Percentiles rank a stretch among this genome's conserved stretches.
Evolutionary conservation across 768 basidiomycete species (phyloP).

Genomic region (Lyophyllum atratum): DNA sequence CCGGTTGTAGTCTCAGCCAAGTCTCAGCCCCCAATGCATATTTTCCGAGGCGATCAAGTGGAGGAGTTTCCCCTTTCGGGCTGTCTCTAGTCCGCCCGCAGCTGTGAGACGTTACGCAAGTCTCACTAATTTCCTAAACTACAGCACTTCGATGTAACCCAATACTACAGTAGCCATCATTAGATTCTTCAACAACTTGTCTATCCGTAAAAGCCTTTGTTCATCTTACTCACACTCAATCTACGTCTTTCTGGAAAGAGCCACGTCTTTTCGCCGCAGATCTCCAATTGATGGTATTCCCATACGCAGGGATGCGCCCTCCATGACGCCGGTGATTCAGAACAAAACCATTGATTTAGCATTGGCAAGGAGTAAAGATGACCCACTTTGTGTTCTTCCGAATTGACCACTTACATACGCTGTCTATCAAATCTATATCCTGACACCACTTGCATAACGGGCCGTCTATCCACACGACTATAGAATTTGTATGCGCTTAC

Average conservation of each 20-base stretch:
- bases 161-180: slow-evolving; percentile 1
- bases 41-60: slow-evolving; percentile 13
- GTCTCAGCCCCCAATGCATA: slow-evolving; percentile 1
- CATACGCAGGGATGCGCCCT: slow-evolving; percentile 15
- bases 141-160: neutral
- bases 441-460: neutral
- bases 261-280: slow-evolving; percentile 12
- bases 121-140: slow-evolving; percentile 8
- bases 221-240: slow-evolving; percentile 6
- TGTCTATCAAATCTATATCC: slow-evolving; percentile 10
- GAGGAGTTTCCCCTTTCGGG: neutral
- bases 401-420: neutral
- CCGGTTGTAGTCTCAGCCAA: slow-evolving; percentile 2
- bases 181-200: neutral
- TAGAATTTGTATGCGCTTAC: slow-evolving; percentile 6
- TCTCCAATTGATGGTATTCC: slow-evolving; percentile 14
- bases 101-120: neutral
- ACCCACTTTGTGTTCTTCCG: slow-evolving; percentile 1
- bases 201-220: slow-evolving; percentile 2
- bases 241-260: neutral
- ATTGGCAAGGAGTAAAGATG: slow-evolving; percentile 2
- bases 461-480: neutral
- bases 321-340: neutral
- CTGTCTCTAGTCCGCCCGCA: neutral
- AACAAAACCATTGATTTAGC: slow-evolving; percentile 4